These are phyloP conservation scores for Xanthoconium separans DNA, from an alignment of 1,284 basidiomycete species.

Conservation along the genomic window DNA sequence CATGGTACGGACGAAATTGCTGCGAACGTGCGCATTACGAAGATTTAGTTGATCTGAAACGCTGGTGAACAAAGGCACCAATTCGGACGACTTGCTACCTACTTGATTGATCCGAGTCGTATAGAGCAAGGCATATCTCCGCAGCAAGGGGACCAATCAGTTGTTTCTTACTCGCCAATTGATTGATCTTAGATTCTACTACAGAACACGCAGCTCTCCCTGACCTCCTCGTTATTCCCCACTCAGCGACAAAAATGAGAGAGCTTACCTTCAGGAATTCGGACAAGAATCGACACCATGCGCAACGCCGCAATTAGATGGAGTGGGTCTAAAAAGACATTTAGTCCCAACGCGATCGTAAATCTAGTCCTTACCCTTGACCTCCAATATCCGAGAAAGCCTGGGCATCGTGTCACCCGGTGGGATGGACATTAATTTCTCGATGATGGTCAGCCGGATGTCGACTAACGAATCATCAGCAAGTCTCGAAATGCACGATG, in stretches of 20 bases:
- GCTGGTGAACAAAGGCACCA: no score
- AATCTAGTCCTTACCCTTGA: conserved; percentile 6
- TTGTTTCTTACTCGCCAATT: no score
- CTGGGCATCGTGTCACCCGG: not conserved
- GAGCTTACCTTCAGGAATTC: no score
- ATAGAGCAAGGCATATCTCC: conserved; percentile 12
- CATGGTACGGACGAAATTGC: no score
- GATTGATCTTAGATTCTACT: no score
- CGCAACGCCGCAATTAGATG: conserved; percentile 18
- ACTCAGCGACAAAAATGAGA: no score
- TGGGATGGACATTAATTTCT: not conserved
- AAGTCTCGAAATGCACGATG: not conserved
- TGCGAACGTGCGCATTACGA: no score
- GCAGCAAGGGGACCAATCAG: conserved; percentile 12
- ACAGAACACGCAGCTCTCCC: no score
- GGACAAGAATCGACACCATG: not conserved
- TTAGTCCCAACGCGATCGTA: not conserved
- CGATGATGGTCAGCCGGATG: conserved; percentile 1
- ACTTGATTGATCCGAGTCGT: conserved; percentile 12
- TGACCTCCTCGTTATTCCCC: no score
- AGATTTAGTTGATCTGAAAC: no score
- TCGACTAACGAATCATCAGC: conserved; percentile 12
- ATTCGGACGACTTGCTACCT: not conserved
- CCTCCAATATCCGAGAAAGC: conserved; percentile 15
- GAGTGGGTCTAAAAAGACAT: conserved; percentile 7